These are phyloP conservation scores for Phytopythium cucurbitacearum DNA, from an alignment of 352 stramenopile species.

Conservation along the genomic window DNA sequence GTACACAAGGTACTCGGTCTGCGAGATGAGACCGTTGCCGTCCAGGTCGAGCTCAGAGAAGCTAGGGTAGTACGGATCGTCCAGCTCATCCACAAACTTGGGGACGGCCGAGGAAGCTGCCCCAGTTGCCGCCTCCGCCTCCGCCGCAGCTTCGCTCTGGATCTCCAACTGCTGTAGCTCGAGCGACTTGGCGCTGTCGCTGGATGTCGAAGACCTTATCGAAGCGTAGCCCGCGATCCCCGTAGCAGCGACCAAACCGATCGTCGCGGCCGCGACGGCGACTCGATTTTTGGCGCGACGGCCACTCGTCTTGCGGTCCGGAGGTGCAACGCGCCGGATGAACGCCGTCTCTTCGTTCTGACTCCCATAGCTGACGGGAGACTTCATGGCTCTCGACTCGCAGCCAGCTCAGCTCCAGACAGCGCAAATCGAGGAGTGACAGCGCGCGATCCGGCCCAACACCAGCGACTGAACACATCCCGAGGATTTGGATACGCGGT, in stretches of 20 bases:
- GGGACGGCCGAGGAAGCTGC: slow-evolving; percentile 8
- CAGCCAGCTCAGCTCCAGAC: slow-evolving; percentile 5
- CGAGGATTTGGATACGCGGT: neutral
- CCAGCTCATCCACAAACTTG: slow-evolving; percentile 25
- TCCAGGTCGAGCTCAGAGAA: slow-evolving; percentile 32
- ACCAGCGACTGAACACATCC: neutral
- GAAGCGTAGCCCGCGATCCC: slow-evolving; percentile 39
- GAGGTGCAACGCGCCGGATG: slow-evolving; percentile 45
- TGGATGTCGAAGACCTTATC: slow-evolving; percentile 7
- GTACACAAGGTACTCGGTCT: slow-evolving; percentile 32
- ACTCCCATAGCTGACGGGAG: slow-evolving; percentile 41
- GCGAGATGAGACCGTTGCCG: slow-evolving; percentile 22
- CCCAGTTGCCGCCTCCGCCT: neutral
- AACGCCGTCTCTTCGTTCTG: slow-evolving; percentile 59
- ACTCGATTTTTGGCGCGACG: slow-evolving; percentile 46
- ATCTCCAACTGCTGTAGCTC: slow-evolving; percentile 23
- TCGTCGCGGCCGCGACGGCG: slow-evolving; percentile 27
- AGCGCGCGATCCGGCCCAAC: no score
- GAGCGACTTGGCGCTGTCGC: neutral
- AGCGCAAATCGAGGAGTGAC: slow-evolving; percentile 38
- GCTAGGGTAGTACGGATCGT: slow-evolving; percentile 36
- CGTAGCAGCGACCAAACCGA: slow-evolving; percentile 32
- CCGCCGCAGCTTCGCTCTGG: slow-evolving; percentile 12
- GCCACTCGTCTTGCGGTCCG: slow-evolving; percentile 26
- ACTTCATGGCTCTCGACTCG: slow-evolving; percentile 37